These are phyloP conservation scores for Calonectria pseudoreteaudii DNA, from an alignment of 2,329 filamentous ascomycete species.

Conservation along the genomic window DNA sequence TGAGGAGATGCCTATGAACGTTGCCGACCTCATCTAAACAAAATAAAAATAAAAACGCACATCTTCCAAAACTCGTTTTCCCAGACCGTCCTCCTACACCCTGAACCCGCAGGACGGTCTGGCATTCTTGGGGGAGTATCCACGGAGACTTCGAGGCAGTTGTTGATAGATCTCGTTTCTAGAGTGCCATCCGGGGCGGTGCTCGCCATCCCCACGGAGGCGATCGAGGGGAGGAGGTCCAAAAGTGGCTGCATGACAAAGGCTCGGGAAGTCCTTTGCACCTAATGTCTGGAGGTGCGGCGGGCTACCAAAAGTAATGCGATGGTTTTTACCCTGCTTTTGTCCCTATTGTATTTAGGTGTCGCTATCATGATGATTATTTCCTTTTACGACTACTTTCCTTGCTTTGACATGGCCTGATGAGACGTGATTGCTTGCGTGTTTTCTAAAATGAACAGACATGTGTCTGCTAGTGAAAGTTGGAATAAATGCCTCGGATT, in stretches of 20 bases:
- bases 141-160: constrained; percentile 50
- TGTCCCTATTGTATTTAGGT: constrained; percentile 52
- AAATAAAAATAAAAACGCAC: constrained; percentile 37
- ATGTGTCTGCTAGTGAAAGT: not conserved
- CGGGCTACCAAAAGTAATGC: constrained; percentile 59
- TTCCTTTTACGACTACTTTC: constrained; percentile 27
- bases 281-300: constrained; percentile 52
- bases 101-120: constrained; percentile 42
- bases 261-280: constrained; percentile 53
- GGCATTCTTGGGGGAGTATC: constrained; percentile 45
- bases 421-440: not conserved
- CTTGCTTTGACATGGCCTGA: not conserved
- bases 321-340: constrained; percentile 50
- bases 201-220: constrained; percentile 44
- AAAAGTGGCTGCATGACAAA: constrained; percentile 51
- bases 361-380: constrained; percentile 50
- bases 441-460: not conserved
- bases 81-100: constrained; percentile 37
- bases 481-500: not conserved
- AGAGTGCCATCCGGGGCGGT: constrained; percentile 47
- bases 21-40: constrained; percentile 78
- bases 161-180: constrained; percentile 57
- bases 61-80: constrained; percentile 39
- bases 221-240: constrained; percentile 46
- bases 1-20: constrained; percentile 99